Base-by-base conservation (phyloP, 768 basidiomycete species). In the Mycena venus region DNA sequence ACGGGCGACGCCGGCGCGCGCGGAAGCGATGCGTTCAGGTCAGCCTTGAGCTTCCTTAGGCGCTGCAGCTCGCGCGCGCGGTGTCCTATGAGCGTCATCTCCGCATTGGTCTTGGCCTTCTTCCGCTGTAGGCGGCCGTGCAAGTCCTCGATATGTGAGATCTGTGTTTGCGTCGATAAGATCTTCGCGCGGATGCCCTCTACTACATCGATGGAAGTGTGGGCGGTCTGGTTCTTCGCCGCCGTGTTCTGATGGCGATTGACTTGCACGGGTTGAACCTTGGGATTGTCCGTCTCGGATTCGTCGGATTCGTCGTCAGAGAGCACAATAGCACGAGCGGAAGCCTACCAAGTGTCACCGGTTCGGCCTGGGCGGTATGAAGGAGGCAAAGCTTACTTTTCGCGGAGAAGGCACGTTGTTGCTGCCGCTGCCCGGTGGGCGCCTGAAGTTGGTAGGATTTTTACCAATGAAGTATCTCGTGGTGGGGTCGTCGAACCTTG, bases 11-110 rank as follows among this genome's bases (percentile, higher is more conserved):
- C 27, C 4, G 47, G 47, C 9, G 75, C 60, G 19, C 75, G 38
- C 2, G 79, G 79, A 56, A 81, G 71, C 17, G 74, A 58, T 10
- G 79, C 78, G 49, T 72, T 73, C 68, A 65, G 70, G 17, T 73
- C 63, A 2, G 55, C 75, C 60, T 78, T 81, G 31, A 65, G 49
- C 27, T 72, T 55, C 14, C 67, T 68, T 19, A 80, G 70, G 3
- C 63, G 55, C 19, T 15, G 11, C 6, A 80, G 42, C 31, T 83
- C 78, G 8, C 9, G 27, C 21, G 56, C 29, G 25, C 70, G 65
- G 29, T 47, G 56, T 0, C 3, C 15, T 12, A 81, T 63, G 25
- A 76, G 76, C 4, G 65, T 79, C 15, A 77, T 56, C 17, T 82
- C 73, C 5, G 76, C 69, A 63, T 81, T 82, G 17, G 75, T 76